These are phyloP conservation scores for Inga laurina DNA, from an alignment of 306 rosid genomes.

Conservation along the genomic window DNA sequence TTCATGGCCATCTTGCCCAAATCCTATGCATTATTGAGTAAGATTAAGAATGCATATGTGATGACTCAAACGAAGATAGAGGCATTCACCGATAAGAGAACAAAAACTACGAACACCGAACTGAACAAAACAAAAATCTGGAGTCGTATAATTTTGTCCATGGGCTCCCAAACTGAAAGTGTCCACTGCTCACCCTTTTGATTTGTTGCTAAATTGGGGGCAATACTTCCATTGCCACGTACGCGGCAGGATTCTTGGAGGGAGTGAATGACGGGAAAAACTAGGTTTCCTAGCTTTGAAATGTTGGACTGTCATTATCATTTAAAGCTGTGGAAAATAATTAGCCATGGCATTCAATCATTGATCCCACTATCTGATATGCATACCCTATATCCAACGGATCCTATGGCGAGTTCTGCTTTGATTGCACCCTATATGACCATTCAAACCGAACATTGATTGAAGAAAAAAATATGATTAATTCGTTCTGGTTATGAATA, in stretches of 20 bases:
- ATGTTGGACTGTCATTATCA: conserved; percentile 37
- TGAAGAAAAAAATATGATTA: not conserved
- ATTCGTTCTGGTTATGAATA: not conserved
- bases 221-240: conserved; percentile 29
- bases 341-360: conserved; percentile 48
- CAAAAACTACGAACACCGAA: not conserved
- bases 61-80: conserved; percentile 5
- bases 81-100: conserved; percentile 31
- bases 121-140: not conserved
- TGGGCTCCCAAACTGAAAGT: not conserved
- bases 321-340: conserved; percentile 39
- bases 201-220: conserved; percentile 25
- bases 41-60: conserved; percentile 35
- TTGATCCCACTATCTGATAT: conserved; percentile 42
- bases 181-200: not conserved
- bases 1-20: not conserved
- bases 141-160: not conserved
- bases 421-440: conserved; percentile 23
- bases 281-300: conserved; percentile 38
- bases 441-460: conserved; percentile 16
- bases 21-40: conserved; percentile 19
- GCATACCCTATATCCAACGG: conserved; percentile 31
- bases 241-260: conserved; percentile 46
- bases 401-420: conserved; percentile 44
- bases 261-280: conserved; percentile 44